Evolutionary conservation across 306 rosid species (phyloP).

Genomic region (Sesbania bispinosa): DNA sequence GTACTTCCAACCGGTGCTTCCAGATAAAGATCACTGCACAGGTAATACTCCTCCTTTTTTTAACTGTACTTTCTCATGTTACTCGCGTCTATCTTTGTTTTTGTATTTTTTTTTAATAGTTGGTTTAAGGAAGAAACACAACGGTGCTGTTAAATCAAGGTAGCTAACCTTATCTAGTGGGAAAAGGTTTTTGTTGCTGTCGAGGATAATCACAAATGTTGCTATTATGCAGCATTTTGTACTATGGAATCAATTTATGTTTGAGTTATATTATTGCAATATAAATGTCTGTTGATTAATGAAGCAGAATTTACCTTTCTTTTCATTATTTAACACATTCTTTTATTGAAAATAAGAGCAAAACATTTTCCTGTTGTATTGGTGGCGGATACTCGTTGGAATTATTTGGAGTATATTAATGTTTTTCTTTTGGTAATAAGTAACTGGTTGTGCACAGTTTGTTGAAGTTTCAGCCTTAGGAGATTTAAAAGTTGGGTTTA

Average conservation of each 20-base stretch:
- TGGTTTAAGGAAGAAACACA: background rate
- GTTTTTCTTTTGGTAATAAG: background rate
- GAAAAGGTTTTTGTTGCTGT: background rate
- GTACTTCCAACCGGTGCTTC: conserved; percentile 75
- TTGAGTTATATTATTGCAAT: conserved; percentile 1
- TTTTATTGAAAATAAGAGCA: background rate
- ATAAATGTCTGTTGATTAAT: conserved; percentile 1
- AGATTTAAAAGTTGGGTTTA: conserved; percentile 17
- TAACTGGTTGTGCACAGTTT: background rate
- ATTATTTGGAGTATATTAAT: background rate
- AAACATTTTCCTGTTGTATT: background rate
- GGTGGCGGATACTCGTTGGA: background rate
- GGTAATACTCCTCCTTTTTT: conserved; percentile 40
- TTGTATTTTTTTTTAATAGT: background rate
- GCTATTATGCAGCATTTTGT: background rate
- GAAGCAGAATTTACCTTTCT: background rate
- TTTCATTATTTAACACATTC: background rate
- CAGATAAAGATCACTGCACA: conserved; percentile 68
- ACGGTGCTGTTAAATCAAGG: background rate
- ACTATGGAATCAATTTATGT: background rate
- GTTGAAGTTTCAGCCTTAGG: background rate
- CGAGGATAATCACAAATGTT: conserved; percentile 11
- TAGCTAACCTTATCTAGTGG: background rate
- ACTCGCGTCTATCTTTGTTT: background rate
- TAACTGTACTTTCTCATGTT: background rate